Evolutionary conservation across 805 yeast genomes (phyloP), one percentile per base, ranked within the genome.

Genomic region (Sugiyamaella floridensis): DNA sequence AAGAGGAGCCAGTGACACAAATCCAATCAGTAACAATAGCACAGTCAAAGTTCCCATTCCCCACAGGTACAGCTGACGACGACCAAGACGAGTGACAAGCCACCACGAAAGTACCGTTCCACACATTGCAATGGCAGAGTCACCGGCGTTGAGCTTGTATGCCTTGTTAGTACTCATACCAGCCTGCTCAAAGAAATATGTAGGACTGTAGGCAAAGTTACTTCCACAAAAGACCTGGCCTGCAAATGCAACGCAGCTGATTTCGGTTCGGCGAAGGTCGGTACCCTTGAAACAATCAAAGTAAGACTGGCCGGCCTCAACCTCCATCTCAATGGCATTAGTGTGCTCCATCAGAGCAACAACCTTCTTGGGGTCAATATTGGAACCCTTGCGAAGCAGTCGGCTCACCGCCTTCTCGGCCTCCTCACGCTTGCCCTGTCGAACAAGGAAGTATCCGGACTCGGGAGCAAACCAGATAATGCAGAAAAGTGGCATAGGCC

Each of bases 361-460:
- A 6, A 48, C 43, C 11, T 52, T 18, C 18, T 47, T 52, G n/a
- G 64, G 66, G 26, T 72, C 72, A 52, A 69, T 62, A 56, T 66
- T 71, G 63, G 52, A 56, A 71, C 69, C 3, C 73, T 52, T 67
- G 60, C 15, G 73, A 72, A 29, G 28, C 19, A 34, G 68, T 58
- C 75, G 66, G 49, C 53, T 57, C 46, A 74, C 48, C 12, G 75
- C 64, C 53, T 63, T 67, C 71, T 47, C 49, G 8, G 83, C 83
- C 14, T 74, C 74, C 0, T 64, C 67, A 20, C 61, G 43, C 50
- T 65, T 65, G 1, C 71, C 73, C 56, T 71, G 70, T 49, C 72
- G 70, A 3, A 73, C 73, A 47, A 76, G 64, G 79, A 79, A 79
- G 74, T 77, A 75, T 34, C 83, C 82, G 8, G 80, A 76, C 52